Base-by-base conservation (phyloP, 352 stramenopile genomes). In the Aphanomyces cochlioides region DNA sequence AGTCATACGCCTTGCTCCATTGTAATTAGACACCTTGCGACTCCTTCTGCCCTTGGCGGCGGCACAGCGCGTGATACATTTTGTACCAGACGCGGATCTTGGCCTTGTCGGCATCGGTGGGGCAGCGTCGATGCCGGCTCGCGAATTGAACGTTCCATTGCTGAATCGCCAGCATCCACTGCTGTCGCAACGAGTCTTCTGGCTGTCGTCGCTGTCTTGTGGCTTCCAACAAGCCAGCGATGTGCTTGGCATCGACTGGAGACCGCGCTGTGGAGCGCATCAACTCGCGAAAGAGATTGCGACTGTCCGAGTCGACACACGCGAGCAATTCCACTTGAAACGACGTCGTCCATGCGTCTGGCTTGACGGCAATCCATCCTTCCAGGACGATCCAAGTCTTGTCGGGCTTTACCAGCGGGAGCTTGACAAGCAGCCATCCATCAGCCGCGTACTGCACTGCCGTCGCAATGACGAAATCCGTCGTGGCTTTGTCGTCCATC, bases 31-130 rank as follows among this genome's bases (percentile, higher is more conserved):
- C 28, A 28, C 28, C 28, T 28, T 28, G 28, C 28, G 17, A 58
- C 50, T 58, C 15, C 15, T 37, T 58, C 36, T 58, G 7, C 8
- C 21, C 0, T 58, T 58, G 21, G 50, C 7, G 50, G 50, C 50
- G 50, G 50, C 50, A 19, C 17, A 61, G 34, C 19, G 54, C 54
- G n/a, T 61, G 54, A 37, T 41, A 61, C 7, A 61, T 17, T 28
- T 28, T 21, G 43, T 61, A 61, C 54, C 54, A 61, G 10, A 61
- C 10, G 19, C 54, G 54, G 36, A 61, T 61, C 54, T 61, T 61
- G 54, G 54, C 54, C 54, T 61, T 61, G 54, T 61, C 54, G 12
- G 28, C 17, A 40, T 61, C 54, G 6, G 54, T 41, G 19, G 54
- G 15, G 13, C 7, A 13, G 7, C 54, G 54, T 12, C n/a, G 19